Conservation (phyloP, 345 rosid species). For the Citrus inodora region DNA sequence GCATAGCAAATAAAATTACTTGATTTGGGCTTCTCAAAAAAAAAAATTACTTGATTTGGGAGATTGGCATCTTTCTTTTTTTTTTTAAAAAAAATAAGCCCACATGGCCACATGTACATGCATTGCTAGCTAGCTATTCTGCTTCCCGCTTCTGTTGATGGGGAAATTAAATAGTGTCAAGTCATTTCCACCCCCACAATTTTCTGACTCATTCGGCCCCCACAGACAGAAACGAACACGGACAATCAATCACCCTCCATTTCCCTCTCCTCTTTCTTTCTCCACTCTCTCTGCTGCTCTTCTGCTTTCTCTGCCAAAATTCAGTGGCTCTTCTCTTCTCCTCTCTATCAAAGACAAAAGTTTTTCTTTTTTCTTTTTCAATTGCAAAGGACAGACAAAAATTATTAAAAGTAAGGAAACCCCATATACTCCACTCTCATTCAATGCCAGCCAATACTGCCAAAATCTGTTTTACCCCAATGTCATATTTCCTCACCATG, state of each 20-base stretch:
- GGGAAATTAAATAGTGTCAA: neutral
- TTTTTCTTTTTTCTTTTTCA: no score
- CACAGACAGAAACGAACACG: neutral
- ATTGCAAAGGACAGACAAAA: neutral
- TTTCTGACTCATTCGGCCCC: slow-evolving; percentile 7
- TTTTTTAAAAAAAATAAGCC: no score
- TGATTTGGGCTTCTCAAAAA: neutral
- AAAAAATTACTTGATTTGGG: neutral
- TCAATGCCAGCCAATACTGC: neutral
- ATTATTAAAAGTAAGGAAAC: neutral
- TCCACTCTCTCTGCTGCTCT: neutral
- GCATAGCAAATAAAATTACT: neutral
- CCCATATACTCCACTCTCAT: neutral
- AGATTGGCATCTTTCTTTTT: neutral
- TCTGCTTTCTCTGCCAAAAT: neutral
- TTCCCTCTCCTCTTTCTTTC: neutral
- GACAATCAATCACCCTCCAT: neutral
- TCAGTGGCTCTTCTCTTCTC: neutral
- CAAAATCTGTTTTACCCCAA: no score
- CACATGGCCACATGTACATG: no score
- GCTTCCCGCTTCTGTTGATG: neutral
- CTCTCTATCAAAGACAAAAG: neutral
- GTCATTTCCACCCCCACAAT: slow-evolving; percentile 6
- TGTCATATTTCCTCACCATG: no score
- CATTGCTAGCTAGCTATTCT: no score